Percentiles rank a stretch among this genome's conserved stretches.
Evolutionary conservation across 2,329 filamentous ascomycete genomes (phyloP).

Genomic region (Dothidotthia symphoricarpi): DNA sequence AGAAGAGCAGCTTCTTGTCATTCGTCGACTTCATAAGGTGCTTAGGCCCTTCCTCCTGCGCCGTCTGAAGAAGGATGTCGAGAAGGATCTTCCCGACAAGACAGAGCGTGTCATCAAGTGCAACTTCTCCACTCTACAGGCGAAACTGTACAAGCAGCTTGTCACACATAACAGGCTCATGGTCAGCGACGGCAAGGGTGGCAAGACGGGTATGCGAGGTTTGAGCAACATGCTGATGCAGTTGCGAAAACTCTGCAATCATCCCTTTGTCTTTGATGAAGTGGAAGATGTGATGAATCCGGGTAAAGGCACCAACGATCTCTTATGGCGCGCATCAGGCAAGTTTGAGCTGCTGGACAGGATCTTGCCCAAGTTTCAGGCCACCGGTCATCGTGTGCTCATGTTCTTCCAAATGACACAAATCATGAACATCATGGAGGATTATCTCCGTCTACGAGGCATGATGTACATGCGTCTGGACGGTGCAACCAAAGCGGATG

Average conservation of each 20-base stretch:
- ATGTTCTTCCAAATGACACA: slow-evolving; percentile 99
- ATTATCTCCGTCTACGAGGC: slow-evolving; percentile 82
- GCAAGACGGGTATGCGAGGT: slow-evolving; percentile 89
- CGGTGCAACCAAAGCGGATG: slow-evolving; percentile 95
- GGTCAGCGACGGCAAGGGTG: slow-evolving; percentile 91
- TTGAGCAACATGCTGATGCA: slow-evolving; percentile 99
- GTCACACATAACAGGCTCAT: slow-evolving; percentile 92
- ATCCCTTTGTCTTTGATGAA: slow-evolving; percentile 97
- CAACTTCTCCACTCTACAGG: slow-evolving; percentile 91
- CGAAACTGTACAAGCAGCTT: slow-evolving; percentile 95
- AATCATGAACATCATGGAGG: slow-evolving; percentile 99
- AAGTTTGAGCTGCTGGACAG: slow-evolving; percentile 97
- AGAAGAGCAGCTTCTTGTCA: slow-evolving; percentile 99
- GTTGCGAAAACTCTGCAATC: slow-evolving; percentile 95
- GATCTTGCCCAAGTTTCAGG: slow-evolving; percentile 88
- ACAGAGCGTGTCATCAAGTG: slow-evolving; percentile 99
- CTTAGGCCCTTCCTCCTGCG: slow-evolving; percentile 93
- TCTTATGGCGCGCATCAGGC: slow-evolving; percentile 91
- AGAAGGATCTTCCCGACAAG: slow-evolving; percentile 98
- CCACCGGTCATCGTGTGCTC: slow-evolving; percentile 87
- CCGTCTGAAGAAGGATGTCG: slow-evolving; percentile 98
- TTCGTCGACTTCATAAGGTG: slow-evolving; percentile 97
- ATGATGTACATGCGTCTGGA: slow-evolving; percentile 89
- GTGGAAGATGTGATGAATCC: slow-evolving; percentile 99
- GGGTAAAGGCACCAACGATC: slow-evolving; percentile 79